Evolutionary conservation across 352 stramenopile genomes (phyloP).

Genomic region (Thalassiosira livingstoniorum): DNA sequence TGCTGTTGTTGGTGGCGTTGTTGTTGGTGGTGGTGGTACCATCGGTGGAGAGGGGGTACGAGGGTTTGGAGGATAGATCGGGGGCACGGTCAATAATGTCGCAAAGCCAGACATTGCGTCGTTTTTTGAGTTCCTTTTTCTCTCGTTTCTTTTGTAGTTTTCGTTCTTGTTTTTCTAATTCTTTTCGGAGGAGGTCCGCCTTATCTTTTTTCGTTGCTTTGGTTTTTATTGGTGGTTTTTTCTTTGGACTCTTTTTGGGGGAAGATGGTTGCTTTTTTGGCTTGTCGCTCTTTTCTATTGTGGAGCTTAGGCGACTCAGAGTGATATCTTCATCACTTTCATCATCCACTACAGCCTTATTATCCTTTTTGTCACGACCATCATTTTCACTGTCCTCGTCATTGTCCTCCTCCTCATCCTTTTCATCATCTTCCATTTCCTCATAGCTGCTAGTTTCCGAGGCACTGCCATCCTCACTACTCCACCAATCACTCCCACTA

Average conservation of each 20-base stretch:
- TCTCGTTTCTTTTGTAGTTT: not conserved
- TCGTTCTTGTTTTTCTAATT: not conserved
- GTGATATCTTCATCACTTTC: too few species aligned
- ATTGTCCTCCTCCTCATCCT: conserved; percentile 16
- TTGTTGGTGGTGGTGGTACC: too few species aligned
- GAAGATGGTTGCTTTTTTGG: too few species aligned
- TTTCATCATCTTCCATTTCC: conserved; percentile 21
- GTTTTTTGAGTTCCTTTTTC: too few species aligned
- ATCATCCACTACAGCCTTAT: conserved; percentile 15
- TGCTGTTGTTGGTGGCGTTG: not conserved
- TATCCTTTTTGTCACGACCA: conserved; percentile 1
- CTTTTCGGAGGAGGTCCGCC: not conserved
- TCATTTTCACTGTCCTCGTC: not conserved
- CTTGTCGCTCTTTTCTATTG: too few species aligned
- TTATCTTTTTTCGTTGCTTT: not conserved
- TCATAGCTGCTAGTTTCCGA: conserved; percentile 34
- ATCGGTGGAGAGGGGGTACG: conserved; percentile 16
- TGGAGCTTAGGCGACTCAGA: too few species aligned
- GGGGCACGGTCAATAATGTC: conserved; percentile 81
- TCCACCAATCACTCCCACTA: not conserved
- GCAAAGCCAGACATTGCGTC: conserved; percentile 56
- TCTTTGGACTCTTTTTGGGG: not conserved
- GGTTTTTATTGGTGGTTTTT: not conserved
- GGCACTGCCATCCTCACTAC: conserved; percentile 27
- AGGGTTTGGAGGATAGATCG: conserved; percentile 8